Evolutionary conservation across 257 asterid genomes (phyloP), one percentile per base, ranked within the genome.

Genomic region (Verbena officinalis): DNA sequence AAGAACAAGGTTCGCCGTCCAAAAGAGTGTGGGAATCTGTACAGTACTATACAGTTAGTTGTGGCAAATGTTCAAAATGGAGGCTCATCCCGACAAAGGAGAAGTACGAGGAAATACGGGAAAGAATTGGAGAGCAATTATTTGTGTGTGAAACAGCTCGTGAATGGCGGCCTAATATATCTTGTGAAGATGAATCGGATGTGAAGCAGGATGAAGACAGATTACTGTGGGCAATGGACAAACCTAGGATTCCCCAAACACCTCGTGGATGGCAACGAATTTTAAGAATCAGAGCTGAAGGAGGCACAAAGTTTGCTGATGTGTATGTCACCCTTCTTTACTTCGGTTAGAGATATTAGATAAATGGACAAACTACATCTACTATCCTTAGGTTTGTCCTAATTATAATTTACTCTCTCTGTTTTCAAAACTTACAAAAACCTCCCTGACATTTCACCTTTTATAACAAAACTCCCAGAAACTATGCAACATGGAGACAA

Each of bases 81-180:
- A 79, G 97, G 77, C 79, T 87, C 51, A 78, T 89, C 34, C 96
- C 96, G 3, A 65, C 86, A 4, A 87, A 85, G 69, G 80, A 87
- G 34, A 87, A 79, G 52, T 92, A 92, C 2, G 96, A 92, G 54
- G 85, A 87, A 53, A 92, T 92, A 68, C 55, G 97, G 62, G 93
- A 82, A 34, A 72, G 24, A 22, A 80, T 89, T 11, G 64, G 73
- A 22, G 87, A 87, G 63, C 27, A 64, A 12, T 76, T 87, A 45
- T 92, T 92, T 62, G 9, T 59, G 16, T 92, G 95, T 62, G 88
- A 87, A 69, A 72, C 64, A 11, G 93, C 89, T 53, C 78, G 84
- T 9, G 86, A 82, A 49, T 92, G 98, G 98, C 73, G 73, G 30
- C 92, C 96, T 17, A 71, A 77, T 0, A 40, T 82, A 53, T 81